These are phyloP conservation scores for Vachellia collinsii DNA, from an alignment of 306 rosid species.

Conservation along the genomic window DNA sequence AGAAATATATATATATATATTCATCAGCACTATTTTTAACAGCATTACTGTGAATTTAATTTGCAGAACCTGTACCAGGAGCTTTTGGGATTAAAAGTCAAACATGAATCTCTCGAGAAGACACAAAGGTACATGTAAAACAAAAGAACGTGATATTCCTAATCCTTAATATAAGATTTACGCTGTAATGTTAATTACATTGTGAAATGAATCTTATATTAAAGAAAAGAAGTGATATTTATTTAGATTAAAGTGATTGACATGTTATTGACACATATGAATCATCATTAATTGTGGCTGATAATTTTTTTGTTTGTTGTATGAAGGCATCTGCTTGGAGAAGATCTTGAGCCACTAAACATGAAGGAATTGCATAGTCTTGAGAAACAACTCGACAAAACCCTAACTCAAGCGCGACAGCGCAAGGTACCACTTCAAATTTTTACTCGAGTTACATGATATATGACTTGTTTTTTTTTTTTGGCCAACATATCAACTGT, in stretches of 20 bases:
- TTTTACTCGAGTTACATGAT: neutral
- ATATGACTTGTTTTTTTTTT: no score
- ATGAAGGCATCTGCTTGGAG: conserved; percentile 73
- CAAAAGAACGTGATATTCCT: no score
- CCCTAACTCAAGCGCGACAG: conserved; percentile 59
- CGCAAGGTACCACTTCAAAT: conserved; percentile 51
- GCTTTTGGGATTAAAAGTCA: conserved; percentile 53
- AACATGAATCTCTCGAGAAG: conserved; percentile 70
- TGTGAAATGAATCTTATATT: no score
- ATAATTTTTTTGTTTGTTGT: neutral
- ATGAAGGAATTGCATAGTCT: conserved; percentile 62
- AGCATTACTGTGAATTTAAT: conserved; percentile 1
- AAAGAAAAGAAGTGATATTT: neutral
- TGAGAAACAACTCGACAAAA: conserved; percentile 68
- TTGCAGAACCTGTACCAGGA: conserved; percentile 57
- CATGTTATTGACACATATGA: neutral
- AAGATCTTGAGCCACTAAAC: conserved; percentile 69
- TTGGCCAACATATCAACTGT: no score
- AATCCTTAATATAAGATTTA: no score
- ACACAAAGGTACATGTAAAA: conserved; percentile 55
- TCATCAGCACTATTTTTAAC: neutral
- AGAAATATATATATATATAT: no score
- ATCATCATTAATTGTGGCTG: neutral
- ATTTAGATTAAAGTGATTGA: neutral
- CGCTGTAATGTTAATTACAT: no score